Evolutionary conservation across 768 basidiomycete species (phyloP), one percentile per base, ranked within the genome.

Genomic region (Rossbeevera mucosa): DNA sequence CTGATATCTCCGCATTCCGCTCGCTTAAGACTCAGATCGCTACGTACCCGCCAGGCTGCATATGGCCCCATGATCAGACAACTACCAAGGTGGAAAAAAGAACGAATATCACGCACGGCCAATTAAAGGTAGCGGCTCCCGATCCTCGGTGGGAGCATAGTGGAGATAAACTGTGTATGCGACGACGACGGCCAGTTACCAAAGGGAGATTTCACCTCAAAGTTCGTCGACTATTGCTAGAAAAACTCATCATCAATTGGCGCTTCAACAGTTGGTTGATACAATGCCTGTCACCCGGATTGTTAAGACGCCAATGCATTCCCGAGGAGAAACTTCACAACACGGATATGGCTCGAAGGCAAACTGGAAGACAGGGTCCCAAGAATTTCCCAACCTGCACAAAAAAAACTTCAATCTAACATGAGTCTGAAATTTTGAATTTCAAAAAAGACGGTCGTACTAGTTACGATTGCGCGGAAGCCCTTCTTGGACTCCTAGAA

Each of bases 281-380:
- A 38, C 25, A 18, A 29, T 16, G n/a, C 9, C 13, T 25, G 30
- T 14, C 9, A 16, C 28, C 40, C 18, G n/a, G 18, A 25, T 18
- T 6, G 8, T 29, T 25, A 6, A 12, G 18, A 20, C 5, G n/a
- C 18, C n/a, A 38, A 26, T 8, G 24, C n/a, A 18, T 38, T 47
- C 11, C 53, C 53, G 44, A 56, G 55, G 53, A 49, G 51, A 28
- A 44, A 26, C 11, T 13, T 36, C 11, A 44, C 26, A 18, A 22
- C n/a, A 47, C 8, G 24, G 44, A 48, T 33, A 16, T 16, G 21
- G n/a, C 29, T 30, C 36, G 18, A 38, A 38, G 36, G 18, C 18
- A 24, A 14, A 9, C 13, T 20, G 14, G 25, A 29, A 30, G 42
- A 16, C 16, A 11, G 20, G n/a, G n/a, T 30, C 24, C 25, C n/a